Evolutionary conservation across 2,329 filamentous ascomycete species (phyloP).

Genomic region (Alternaria dauci): DNA sequence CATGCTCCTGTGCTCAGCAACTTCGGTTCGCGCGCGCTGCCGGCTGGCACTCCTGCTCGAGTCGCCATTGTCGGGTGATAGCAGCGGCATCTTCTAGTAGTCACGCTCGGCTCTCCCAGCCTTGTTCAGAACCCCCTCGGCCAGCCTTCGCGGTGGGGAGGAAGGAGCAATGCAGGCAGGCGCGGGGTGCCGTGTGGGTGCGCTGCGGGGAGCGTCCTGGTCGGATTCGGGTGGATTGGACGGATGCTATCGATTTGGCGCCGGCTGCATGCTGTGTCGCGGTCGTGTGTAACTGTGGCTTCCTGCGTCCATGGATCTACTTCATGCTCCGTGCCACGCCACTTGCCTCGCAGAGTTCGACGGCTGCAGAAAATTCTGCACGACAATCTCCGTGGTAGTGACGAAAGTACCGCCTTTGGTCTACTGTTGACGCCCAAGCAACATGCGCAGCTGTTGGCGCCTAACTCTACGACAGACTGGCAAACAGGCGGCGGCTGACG

Average conservation of each 20-base stretch:
- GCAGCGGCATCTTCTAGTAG: slow-evolving; percentile 37
- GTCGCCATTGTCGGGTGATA: slow-evolving; percentile 38
- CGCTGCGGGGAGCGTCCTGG: slow-evolving; percentile 22
- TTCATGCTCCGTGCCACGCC: slow-evolving; percentile 22
- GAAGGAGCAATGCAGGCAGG: slow-evolving; percentile 1
- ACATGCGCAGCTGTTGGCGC: slow-evolving; percentile 35
- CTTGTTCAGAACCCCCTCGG: slow-evolving; percentile 9
- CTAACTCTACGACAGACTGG: slow-evolving; percentile 24
- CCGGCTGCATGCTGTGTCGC: slow-evolving; percentile 46
- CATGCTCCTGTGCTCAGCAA: slow-evolving; percentile 46
- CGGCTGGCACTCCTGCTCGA: slow-evolving; percentile 42
- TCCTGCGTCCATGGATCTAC: slow-evolving; percentile 38
- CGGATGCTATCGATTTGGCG: slow-evolving; percentile 42
- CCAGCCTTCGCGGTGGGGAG: slow-evolving; percentile 11
- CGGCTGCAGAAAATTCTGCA: slow-evolving; percentile 2
- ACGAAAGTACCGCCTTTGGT: slow-evolving; percentile 7
- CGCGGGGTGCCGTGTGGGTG: slow-evolving; percentile 13
- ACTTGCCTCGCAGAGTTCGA: background rate
- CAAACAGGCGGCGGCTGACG: slow-evolving; percentile 13
- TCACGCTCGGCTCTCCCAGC: slow-evolving; percentile 21
- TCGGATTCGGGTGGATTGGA: slow-evolving; percentile 26
- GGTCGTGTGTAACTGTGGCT: slow-evolving; percentile 39
- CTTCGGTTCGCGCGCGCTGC: slow-evolving; percentile 46
- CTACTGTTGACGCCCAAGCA: slow-evolving; percentile 43
- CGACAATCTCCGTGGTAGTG: slow-evolving; percentile 16